These are phyloP conservation scores for Botrytis aclada DNA, from an alignment of 2,329 filamentous ascomycete genomes.

Conservation along the genomic window DNA sequence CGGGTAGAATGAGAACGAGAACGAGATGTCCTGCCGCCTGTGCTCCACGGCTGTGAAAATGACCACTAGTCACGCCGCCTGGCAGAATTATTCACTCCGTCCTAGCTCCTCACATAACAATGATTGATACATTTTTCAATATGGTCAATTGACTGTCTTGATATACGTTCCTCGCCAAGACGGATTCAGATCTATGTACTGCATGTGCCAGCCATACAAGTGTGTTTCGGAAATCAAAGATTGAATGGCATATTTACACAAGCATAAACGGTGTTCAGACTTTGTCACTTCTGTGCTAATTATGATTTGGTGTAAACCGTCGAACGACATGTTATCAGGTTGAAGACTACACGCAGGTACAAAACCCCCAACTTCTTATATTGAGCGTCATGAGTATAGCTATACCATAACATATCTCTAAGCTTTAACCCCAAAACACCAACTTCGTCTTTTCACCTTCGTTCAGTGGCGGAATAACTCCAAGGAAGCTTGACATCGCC, in stretches of 20 bases:
- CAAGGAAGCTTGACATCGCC: slow-evolving; percentile 12
- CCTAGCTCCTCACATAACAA: background rate
- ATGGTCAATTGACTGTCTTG: background rate
- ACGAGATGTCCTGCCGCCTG: background rate
- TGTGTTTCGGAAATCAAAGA: background rate
- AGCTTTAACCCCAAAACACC: slow-evolving; percentile 5
- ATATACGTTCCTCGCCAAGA: background rate
- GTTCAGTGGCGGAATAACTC: slow-evolving; percentile 1
- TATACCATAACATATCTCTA: background rate
- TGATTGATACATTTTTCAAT: background rate
- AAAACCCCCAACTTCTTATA: background rate
- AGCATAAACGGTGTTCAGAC: background rate
- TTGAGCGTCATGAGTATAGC: background rate
- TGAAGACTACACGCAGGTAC: background rate
- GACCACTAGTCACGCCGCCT: background rate
- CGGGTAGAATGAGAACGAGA: background rate
- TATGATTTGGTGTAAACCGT: background rate
- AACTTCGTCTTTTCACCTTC: slow-evolving; percentile 6
- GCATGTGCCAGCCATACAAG: background rate
- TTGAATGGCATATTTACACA: background rate
- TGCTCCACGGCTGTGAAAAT: background rate
- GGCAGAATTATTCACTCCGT: background rate
- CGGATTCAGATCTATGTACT: background rate
- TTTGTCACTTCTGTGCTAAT: background rate
- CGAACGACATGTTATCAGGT: background rate